Conservation (phyloP, 306 rosid species). For the Vigna radiata region DNA sequence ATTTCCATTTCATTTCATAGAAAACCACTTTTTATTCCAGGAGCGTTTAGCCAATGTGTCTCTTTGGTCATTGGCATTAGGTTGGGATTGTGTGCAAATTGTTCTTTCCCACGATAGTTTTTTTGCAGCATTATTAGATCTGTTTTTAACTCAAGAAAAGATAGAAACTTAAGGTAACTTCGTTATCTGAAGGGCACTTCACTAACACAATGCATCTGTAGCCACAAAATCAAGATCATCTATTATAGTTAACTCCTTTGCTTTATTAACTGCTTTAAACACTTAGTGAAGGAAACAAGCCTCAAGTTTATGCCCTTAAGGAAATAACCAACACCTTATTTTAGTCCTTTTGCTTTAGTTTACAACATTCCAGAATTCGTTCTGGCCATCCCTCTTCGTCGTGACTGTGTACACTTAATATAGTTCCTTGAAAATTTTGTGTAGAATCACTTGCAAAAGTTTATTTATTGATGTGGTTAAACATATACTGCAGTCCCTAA, state of each 20-base stretch:
- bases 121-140: neutral
- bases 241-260: neutral
- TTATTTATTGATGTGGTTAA: no score
- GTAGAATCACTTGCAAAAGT: no score
- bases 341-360: no score
- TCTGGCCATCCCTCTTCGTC: no score
- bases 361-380: no score
- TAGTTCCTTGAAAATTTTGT: no score
- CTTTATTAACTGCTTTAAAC: neutral
- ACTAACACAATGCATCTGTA: neutral
- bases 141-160: neutral
- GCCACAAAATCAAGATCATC: slow-evolving; percentile 14
- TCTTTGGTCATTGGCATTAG: slow-evolving; percentile 13
- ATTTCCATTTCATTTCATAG: slow-evolving; percentile 15
- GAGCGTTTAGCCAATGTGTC: slow-evolving; percentile 1
- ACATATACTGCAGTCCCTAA: no score
- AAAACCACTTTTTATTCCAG: neutral
- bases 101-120: neutral
- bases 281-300: neutral
- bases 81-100: neutral
- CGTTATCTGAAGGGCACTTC: slow-evolving; percentile 3
- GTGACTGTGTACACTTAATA: no score
- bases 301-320: no score
- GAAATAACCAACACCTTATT: no score
- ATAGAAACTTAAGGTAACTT: neutral